Base-by-base conservation (phyloP, 768 basidiomycete species). In the Podaxis sp. region DNA sequence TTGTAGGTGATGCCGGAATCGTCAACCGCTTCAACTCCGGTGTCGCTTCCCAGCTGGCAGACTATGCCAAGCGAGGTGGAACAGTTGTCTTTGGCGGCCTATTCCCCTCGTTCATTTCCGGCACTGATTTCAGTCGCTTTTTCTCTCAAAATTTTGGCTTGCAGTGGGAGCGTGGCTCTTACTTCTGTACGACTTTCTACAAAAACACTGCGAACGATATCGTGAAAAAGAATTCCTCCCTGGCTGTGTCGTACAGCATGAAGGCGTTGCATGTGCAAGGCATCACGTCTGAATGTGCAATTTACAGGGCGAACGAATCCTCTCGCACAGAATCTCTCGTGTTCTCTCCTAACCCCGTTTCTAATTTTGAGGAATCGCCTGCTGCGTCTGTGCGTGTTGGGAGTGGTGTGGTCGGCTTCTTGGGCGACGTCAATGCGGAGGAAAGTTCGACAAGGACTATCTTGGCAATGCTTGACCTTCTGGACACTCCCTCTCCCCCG, bases 371-470 rank as follows among this genome's bases (percentile, higher is more conserved):
- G 0, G 76, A 77, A 56, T 71, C 77, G 0, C 76, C 76, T 55
- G 74, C 67, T 1, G 73, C 74, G 0, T 70, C 70, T n/a, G 67
- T 69, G 11, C 67, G 65, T 10, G 67, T 78, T 8, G 77, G 73
- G 11, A 64, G 68, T 1, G 79, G 80, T 3, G 69, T 68, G 26
- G 67, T 82, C 11, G 76, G 78, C 4, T 80, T 75, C 60, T 64
- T 80, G 12, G 80, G 80, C 2, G 79, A 82, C 62, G 78, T 80
- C n/a, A 78, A 80, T 69, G 72, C 67, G 2, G 79, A 80, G 66
- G 62, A 67, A 2, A 68, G 59, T 17, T 75, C 76, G 1, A 78
- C 76, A 24, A 71, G 68, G 20, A 70, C 74, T 10, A 63, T 77
- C 30, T 63, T 78, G 22, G 75, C 77, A 11, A 78, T 81, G 76